These are phyloP conservation scores for Leucocoprinus birnbaumii DNA, from an alignment of 768 basidiomycete genomes.

Conservation along the genomic window DNA sequence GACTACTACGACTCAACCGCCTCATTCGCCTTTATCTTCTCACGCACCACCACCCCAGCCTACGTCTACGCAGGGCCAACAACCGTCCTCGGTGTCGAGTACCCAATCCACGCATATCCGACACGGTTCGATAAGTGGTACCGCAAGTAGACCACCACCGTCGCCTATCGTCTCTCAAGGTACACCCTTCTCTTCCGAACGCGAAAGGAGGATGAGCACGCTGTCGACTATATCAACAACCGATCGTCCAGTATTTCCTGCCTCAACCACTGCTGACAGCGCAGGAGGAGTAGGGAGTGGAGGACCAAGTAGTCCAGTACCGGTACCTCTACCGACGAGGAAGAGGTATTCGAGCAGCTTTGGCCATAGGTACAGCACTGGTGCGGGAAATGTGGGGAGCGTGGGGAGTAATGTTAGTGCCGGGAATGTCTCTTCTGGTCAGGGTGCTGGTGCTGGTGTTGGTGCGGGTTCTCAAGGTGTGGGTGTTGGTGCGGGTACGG, in stretches of 20 bases:
- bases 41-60: not conserved
- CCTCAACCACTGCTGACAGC: too few species aligned
- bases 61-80: not conserved
- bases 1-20: not conserved
- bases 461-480: too few species aligned
- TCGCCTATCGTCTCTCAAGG: slow-evolving; percentile 18
- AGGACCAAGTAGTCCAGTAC: slow-evolving; percentile 14
- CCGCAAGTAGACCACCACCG: slow-evolving; percentile 23
- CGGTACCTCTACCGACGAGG: slow-evolving; percentile 28
- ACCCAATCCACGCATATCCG: slow-evolving; percentile 15
- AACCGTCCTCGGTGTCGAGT: slow-evolving; percentile 8
- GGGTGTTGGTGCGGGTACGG: too few species aligned
- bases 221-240: not conserved
- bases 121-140: slow-evolving; percentile 13
- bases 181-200: not conserved
- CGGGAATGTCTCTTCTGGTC: not conserved
- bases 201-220: slow-evolving; percentile 8
- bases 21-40: not conserved
- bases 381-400: slow-evolving; percentile 24
- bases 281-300: not conserved
- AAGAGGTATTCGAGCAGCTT: slow-evolving; percentile 81
- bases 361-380: slow-evolving; percentile 58
- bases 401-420: slow-evolving; percentile 29
- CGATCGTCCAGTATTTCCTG: slow-evolving; percentile 19
- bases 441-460: not conserved